Base-by-base conservation (phyloP, 1,139 yeast species). In the Suhomyces chickasaworum region DNA sequence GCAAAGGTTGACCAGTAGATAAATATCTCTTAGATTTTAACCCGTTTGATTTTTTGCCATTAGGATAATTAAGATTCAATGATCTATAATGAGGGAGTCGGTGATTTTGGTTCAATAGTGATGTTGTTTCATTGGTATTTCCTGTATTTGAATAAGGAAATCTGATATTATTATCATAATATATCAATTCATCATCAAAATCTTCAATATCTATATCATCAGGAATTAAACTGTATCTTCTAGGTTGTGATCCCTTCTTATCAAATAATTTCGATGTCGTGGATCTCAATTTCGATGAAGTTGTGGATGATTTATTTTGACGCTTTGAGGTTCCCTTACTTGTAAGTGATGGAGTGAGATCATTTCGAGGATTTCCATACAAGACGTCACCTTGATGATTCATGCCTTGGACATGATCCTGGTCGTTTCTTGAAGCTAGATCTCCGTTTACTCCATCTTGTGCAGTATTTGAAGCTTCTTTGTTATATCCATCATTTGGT, bases 231-330 rank as follows among this genome's bases (percentile, higher is more conserved):
- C 89, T 84, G 56, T 86, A 85, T 40, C 91, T 68, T 58, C 91
- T 72, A 3, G 89, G 81, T 39, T 84, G 86, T 0, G 86, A 78
- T 0, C 89, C 89, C 51, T 80, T 84, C 18, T 82, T 79, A 56
- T 86, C 90, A 62, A 85, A 85, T 6, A 85, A 65, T 50, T 83
- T 81, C 1, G 89, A 84, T 0, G 90, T 84, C 1, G 89, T 84
- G 2, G 89, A 84, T 41, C 91, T 64, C 29, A 76, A 64, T 46
- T 73, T 74, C 0, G 79, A 63, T 57, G 73, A 54, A 2, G 64
- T 69, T 5, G 66, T 61, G 5, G 73, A 63, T 0, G 73, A 57
- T 44, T 64, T 64, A 29, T 29, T 27, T 48, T 58, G 55, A 44
- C 64, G 66, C 47, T 60, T 64, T 2, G 64, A 52, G 3, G 65